These are phyloP conservation scores for Rugosomyces carneus DNA, from an alignment of 1,284 basidiomycete genomes.

Conservation along the genomic window DNA sequence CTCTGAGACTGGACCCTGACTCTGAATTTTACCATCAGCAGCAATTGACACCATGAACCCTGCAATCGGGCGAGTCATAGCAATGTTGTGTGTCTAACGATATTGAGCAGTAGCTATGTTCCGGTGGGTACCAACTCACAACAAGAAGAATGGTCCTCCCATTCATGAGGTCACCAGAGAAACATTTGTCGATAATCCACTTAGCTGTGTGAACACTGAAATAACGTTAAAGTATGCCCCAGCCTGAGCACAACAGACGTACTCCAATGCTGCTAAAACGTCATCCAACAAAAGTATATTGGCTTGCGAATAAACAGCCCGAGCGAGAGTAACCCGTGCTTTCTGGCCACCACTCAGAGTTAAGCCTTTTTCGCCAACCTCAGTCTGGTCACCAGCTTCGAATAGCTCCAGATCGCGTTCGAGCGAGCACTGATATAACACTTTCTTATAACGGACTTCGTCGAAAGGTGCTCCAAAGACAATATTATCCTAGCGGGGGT, in stretches of 20 bases:
- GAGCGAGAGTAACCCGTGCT: constrained; percentile 66
- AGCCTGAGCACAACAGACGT: constrained; percentile 9
- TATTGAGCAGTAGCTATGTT: constrained; percentile 8
- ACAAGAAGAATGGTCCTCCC: constrained; percentile 71
- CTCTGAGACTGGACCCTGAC: constrained; percentile 41
- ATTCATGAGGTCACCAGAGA: constrained; percentile 61
- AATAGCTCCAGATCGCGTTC: constrained; percentile 60
- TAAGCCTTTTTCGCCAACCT: constrained; percentile 63
- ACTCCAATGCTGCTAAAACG: constrained; percentile 52
- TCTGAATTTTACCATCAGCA: constrained; percentile 43
- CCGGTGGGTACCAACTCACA: constrained; percentile 33
- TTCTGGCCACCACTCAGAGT: constrained; percentile 72
- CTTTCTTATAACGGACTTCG: constrained; percentile 66
- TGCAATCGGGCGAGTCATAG: constrained; percentile 58
- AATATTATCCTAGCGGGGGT: constrained; percentile 62
- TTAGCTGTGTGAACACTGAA: constrained; percentile 62
- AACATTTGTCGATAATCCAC: constrained; percentile 73
- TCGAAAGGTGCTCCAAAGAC: constrained; percentile 75
- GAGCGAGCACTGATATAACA: constrained; percentile 55
- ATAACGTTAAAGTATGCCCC: constrained; percentile 14
- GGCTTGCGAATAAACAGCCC: constrained; percentile 63
- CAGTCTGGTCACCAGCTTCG: constrained; percentile 69
- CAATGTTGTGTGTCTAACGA: constrained; percentile 64
- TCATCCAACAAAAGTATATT: constrained; percentile 62
- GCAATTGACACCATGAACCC: constrained; percentile 56